Percentiles rank a stretch among this genome's conserved stretches.
phyloP scores from a whole-genome alignment of 2,329 filamentous ascomycete genomes.

The Calonectria crousiana region DNA sequence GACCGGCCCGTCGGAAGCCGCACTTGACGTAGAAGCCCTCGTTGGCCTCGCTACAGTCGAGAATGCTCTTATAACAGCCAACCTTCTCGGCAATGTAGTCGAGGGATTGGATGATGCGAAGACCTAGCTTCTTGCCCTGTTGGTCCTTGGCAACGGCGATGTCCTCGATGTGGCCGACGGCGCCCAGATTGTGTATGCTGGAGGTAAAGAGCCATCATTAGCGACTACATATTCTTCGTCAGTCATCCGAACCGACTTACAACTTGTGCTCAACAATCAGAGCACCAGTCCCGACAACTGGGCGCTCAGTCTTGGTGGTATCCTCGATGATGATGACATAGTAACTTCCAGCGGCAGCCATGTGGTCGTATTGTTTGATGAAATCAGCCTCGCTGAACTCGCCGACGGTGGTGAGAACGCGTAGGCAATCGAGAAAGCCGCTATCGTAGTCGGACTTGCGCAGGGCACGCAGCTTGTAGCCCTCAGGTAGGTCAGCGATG shows the following conservation, averaged over 20 bases:
- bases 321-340: constrained; percentile 90
- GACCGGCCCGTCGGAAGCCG: constrained; percentile 89
- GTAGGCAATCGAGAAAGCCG: constrained; percentile 91
- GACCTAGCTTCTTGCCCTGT: constrained; percentile 95
- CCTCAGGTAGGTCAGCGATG: constrained; percentile 77
- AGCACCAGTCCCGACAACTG: constrained; percentile 90
- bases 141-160: constrained; percentile 95
- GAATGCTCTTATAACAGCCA: constrained; percentile 96
- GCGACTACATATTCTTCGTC: background rate
- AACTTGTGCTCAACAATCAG: constrained; percentile 95
- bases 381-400: constrained; percentile 83
- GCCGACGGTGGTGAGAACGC: constrained; percentile 92
- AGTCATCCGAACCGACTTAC: constrained; percentile 63
- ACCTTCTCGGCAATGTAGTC: constrained; percentile 89
- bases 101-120: constrained; percentile 93
- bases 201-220: constrained; percentile 30
- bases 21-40: constrained; percentile 99
- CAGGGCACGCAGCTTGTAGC: constrained; percentile 86
- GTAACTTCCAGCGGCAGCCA: constrained; percentile 81
- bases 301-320: constrained; percentile 62
- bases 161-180: constrained; percentile 97
- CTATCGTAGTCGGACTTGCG: constrained; percentile 80
- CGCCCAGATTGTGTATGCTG: constrained; percentile 83
- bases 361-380: constrained; percentile 85
- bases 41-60: constrained; percentile 96